These are phyloP conservation scores for Myochromella boudieri DNA, from an alignment of 768 basidiomycete genomes.

Conservation along the genomic window DNA sequence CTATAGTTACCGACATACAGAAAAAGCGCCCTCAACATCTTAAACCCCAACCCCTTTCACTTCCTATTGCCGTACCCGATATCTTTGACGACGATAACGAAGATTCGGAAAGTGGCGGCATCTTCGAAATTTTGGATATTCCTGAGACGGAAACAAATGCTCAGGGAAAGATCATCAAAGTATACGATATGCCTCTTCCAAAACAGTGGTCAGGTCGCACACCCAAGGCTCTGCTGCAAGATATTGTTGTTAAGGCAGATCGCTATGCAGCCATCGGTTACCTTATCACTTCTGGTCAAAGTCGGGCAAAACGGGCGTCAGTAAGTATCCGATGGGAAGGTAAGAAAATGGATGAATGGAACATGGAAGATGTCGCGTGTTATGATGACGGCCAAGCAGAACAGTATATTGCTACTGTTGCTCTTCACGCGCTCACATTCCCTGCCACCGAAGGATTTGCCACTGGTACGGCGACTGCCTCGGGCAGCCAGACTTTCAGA, in stretches of 20 bases:
- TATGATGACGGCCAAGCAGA: conserved; percentile 77
- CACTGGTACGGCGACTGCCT: conserved; percentile 41
- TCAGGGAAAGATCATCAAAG: conserved; percentile 48
- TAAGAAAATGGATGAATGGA: conserved; percentile 60
- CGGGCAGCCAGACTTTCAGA: conserved; percentile 63
- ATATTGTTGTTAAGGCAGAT: conserved; percentile 67
- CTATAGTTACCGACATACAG: background rate
- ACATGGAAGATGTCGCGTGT: conserved; percentile 87
- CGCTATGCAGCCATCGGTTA: conserved; percentile 77
- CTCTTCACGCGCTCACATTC: conserved; percentile 77
- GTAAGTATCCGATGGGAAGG: conserved; percentile 76
- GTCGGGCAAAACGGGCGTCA: conserved; percentile 72
- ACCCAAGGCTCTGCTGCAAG: conserved; percentile 72
- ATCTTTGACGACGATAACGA: conserved; percentile 54
- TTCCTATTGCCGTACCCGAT: conserved; percentile 26
- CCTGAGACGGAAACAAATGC: conserved; percentile 56
- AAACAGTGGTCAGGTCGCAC: conserved; percentile 83
- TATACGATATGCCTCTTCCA: conserved; percentile 77
- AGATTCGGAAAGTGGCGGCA: conserved; percentile 50
- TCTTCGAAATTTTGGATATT: conserved; percentile 75
- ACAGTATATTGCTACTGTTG: conserved; percentile 86
- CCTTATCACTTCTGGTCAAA: conserved; percentile 60
- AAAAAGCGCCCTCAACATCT: conserved; percentile 19
- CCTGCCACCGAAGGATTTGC: conserved; percentile 65
- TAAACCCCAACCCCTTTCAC: conserved; percentile 14